Evolutionary conservation across 2,329 filamentous ascomycete genomes (phyloP).

Genomic region (Monilinia fructicola): DNA sequence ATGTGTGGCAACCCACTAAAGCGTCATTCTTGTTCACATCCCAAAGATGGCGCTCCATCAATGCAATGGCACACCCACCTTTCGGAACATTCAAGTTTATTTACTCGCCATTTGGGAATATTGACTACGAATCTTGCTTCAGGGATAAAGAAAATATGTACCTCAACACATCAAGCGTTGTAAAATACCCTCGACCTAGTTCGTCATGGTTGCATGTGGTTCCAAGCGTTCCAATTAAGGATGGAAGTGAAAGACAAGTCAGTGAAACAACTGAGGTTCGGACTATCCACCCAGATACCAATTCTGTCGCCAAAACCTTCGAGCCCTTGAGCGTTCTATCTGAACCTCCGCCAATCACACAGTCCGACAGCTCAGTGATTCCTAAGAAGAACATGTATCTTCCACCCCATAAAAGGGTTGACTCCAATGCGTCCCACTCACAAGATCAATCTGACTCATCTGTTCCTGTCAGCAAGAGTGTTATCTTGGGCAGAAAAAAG

Average conservation of each 20-base stretch:
- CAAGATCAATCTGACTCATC: not conserved
- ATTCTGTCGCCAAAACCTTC: rapidly evolving
- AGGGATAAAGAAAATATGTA: rapidly evolving
- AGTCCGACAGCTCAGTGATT: rapidly evolving
- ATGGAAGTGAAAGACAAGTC: not conserved
- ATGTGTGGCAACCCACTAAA: not conserved
- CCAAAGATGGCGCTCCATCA: not conserved
- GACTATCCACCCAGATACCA: rapidly evolving
- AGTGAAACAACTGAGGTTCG: too few relatives aligned
- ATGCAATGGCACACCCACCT: not conserved
- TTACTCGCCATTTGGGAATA: not conserved
- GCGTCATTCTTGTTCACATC: not conserved
- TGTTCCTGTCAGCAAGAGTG: rapidly evolving
- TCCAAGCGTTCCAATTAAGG: rapidly evolving
- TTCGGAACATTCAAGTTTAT: not conserved
- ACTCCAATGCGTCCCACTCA: rapidly evolving
- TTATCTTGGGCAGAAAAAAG: not conserved
- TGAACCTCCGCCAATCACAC: not conserved
- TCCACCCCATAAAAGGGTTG: not conserved
- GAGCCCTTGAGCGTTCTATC: rapidly evolving
- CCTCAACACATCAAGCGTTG: rapidly evolving
- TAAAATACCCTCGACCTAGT: not conserved
- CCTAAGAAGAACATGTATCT: not conserved
- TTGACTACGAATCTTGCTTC: not conserved
- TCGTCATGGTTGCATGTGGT: not conserved